Evolutionary conservation across 768 basidiomycete genomes (phyloP).

Genomic region (Amanita pallidorosea): DNA sequence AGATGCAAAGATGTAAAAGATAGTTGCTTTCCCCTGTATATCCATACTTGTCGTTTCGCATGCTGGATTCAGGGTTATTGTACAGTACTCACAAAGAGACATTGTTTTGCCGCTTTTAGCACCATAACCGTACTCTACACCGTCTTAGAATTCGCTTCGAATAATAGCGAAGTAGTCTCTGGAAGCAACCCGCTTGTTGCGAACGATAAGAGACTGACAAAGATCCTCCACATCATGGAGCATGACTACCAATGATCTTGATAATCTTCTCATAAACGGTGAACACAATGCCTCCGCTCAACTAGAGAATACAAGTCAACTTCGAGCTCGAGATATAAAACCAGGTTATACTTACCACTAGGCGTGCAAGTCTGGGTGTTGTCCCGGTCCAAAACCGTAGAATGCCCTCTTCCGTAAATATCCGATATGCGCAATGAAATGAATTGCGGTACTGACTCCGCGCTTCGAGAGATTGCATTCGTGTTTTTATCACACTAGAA

Average conservation of each 20-base stretch:
- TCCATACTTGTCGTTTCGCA: no score
- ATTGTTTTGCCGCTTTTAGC: no score
- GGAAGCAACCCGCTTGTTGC: no score
- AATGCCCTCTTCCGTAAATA: conserved; percentile 88
- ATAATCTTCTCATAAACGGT: conserved; percentile 81
- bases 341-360: conserved; percentile 50
- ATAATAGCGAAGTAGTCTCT: no score
- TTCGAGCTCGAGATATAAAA: background rate
- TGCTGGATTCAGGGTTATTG: no score
- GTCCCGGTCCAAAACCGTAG: conserved; percentile 95
- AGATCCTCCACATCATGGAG: background rate
- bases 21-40: background rate
- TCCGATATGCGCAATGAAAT: conserved; percentile 92
- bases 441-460: conserved; percentile 81
- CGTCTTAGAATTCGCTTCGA: no score
- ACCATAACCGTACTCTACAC: background rate
- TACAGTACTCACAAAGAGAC: no score
- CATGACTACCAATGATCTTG: conserved; percentile 22
- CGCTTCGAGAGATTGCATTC: conserved; percentile 92
- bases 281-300: conserved; percentile 90
- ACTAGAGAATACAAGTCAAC: conserved; percentile 26
- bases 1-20: background rate
- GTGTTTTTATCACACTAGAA: conserved; percentile 86
- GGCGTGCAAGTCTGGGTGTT: conserved; percentile 75
- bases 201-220: no score